A percentile compares a stretch with the other conserved stretches of the same genome.
Evolutionary conservation across 345 rosid genomes (phyloP).

Genomic region (Camelina sativa): DNA sequence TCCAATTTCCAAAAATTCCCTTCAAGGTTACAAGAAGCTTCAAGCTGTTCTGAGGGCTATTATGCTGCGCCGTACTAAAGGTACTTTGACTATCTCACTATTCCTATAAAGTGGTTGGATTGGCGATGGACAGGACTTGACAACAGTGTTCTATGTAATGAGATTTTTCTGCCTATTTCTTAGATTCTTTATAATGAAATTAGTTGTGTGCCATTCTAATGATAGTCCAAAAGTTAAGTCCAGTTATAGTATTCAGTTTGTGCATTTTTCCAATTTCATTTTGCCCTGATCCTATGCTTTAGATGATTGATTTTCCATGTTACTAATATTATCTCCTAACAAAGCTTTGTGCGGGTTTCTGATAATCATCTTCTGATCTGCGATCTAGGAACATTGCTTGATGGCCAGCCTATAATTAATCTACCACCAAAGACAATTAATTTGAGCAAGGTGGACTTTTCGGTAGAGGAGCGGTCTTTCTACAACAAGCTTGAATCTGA

Average conservation of each 20-base stretch:
- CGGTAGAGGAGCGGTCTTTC: constrained; percentile 83
- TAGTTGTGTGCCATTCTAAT: constrained; percentile 29
- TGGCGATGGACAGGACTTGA: constrained; percentile 21
- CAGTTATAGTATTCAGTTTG: background rate
- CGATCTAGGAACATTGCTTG: constrained; percentile 72
- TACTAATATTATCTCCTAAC: constrained; percentile 13
- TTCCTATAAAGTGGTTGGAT: constrained; percentile 6
- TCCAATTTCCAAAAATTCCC: constrained; percentile 72
- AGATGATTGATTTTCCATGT: constrained; percentile 8
- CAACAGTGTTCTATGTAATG: background rate
- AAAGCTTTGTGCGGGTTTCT: constrained; percentile 31
- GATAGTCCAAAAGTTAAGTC: constrained; percentile 20
- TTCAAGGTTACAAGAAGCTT: constrained; percentile 87
- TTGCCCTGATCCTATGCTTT: constrained; percentile 11
- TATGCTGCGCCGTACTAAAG: constrained; percentile 99
- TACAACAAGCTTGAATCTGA: constrained; percentile 78
- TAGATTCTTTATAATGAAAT: constrained; percentile 1
- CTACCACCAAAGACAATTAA: constrained; percentile 76
- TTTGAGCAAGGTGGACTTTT: constrained; percentile 76
- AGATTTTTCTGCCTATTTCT: constrained; percentile 12
- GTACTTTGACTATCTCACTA: constrained; percentile 49
- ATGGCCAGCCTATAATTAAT: constrained; percentile 84
- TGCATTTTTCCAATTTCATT: constrained; percentile 14
- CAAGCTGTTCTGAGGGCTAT: constrained; percentile 85
- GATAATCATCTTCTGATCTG: constrained; percentile 33